Conservation (phyloP, 805 yeast genomes). For the Metahyphopichia silvanorum region DNA sequence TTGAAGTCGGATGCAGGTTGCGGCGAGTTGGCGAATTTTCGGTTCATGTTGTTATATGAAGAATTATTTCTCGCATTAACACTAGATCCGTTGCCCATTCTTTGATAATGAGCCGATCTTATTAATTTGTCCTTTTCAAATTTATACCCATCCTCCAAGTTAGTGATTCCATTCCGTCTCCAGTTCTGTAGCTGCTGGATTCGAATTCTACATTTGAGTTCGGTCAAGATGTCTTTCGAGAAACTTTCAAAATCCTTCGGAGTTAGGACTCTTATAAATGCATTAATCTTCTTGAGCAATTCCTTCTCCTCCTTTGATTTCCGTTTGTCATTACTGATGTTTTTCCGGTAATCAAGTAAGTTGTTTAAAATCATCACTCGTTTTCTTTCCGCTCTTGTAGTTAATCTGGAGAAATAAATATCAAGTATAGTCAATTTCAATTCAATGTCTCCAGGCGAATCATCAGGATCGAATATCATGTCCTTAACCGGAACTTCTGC, state of each 20-base stretch:
- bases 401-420: slow-evolving; percentile 84
- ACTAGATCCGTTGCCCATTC: slow-evolving; percentile 43
- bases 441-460: slow-evolving; percentile 82
- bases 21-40: slow-evolving; percentile 21
- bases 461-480: slow-evolving; percentile 91
- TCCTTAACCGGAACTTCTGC: slow-evolving; percentile 94
- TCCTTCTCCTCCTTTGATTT: slow-evolving; percentile 90
- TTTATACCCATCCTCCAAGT: slow-evolving; percentile 75
- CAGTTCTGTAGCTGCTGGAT: slow-evolving; percentile 91
- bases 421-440: slow-evolving; percentile 83
- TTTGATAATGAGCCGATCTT: slow-evolving; percentile 59
- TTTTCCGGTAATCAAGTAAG: slow-evolving; percentile 79
- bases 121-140: slow-evolving; percentile 85
- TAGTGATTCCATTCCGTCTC: slow-evolving; percentile 85
- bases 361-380: slow-evolving; percentile 73
- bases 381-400: slow-evolving; percentile 91
- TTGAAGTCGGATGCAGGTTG: slow-evolving; percentile 33
- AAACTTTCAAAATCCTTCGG: slow-evolving; percentile 78
- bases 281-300: slow-evolving; percentile 66
- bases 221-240: slow-evolving; percentile 68
- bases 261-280: slow-evolving; percentile 77
- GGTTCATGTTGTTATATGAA: neutral
- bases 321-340: slow-evolving; percentile 78
- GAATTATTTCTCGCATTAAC: slow-evolving; percentile 19
- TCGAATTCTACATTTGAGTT: slow-evolving; percentile 72